Percentiles rank a stretch among this genome's conserved stretches.
phyloP scores from a whole-genome alignment of 352 stramenopile genomes.

The Globisporangium uncinulatum region DNA sequence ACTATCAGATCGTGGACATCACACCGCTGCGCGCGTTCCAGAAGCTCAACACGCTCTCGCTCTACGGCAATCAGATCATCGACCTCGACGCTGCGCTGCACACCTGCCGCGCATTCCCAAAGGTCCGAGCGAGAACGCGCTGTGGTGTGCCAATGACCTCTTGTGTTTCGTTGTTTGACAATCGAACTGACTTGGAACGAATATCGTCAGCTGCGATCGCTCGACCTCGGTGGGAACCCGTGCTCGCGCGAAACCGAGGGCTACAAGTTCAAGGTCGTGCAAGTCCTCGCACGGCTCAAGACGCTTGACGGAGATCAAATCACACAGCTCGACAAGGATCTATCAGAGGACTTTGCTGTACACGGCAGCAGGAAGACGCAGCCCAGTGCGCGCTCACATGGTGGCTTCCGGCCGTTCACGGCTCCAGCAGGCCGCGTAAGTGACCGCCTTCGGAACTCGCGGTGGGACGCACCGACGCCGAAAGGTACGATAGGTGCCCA shows the following conservation, averaged over 20 bases:
- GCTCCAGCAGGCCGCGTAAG: conserved; percentile 17
- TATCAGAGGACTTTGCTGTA: conserved; percentile 56
- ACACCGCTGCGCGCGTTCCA: conserved; percentile 33
- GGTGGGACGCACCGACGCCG: conserved; percentile 6
- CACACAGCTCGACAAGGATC: conserved; percentile 67
- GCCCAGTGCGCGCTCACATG: neutral
- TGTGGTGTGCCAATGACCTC: no score
- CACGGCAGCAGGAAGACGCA: conserved; percentile 8
- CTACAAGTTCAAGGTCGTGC: conserved; percentile 74
- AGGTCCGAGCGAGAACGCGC: conserved; percentile 18
- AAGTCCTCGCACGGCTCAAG: conserved; percentile 53
- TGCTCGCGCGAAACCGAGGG: conserved; percentile 51
- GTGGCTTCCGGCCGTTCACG: conserved; percentile 28
- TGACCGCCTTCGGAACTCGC: conserved; percentile 1
- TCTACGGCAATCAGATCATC: conserved; percentile 51
- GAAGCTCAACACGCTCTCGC: conserved; percentile 49
- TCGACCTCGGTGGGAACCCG: conserved; percentile 74
- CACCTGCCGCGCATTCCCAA: conserved; percentile 41
- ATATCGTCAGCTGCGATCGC: conserved; percentile 35
- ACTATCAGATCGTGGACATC: conserved; percentile 39
- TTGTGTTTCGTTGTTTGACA: neutral
- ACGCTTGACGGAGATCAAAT: conserved; percentile 67
- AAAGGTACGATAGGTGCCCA: conserved; percentile 1
- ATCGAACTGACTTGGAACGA: neutral
- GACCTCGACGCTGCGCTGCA: conserved; percentile 44